Base-by-base conservation (phyloP, 768 basidiomycete genomes). In the Auricularia sp. region DNA sequence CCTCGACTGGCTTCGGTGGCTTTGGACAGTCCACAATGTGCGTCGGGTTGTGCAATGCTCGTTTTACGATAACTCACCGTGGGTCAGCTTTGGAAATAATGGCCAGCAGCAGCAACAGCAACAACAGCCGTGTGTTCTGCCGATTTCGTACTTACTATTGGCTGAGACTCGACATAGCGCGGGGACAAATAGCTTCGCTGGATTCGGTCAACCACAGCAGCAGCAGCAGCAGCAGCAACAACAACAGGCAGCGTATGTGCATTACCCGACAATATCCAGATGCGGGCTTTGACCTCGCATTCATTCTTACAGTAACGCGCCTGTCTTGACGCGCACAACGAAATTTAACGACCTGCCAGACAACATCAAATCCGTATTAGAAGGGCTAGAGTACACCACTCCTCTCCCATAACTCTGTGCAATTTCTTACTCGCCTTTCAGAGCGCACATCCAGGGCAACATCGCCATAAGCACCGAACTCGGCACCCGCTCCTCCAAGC, bases 321-420 rank as follows among this genome's bases (percentile, higher is more conserved):
- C 69, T 44, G 65, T 71, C 2, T 77, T 79, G 54, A 78, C 78
- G 35, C 81, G 77, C 65, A 77, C 80, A 0, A 90, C 89, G 0
- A 92, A 90, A 71, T 93, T 91, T 74, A 93, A 92, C 63, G 91
- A 93, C 71, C 75, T 92, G 3, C 85, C 89, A 1, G 90, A 92
- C 62, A 80, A 84, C 2, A 67, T 86, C 24, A 89, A 85, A 74
- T 84, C 75, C 67, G 78, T 75, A 3, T 77, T 93, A 18, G 91
- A 92, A 70, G 72, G 73, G 45, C 82, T 93, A 54, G 91, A 93
- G 91, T 92, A 68, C 65, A 85, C 69, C 35, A 6, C 42, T 45
- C 61, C 18, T 37, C 54, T 62, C 42, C 44, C 63, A 18, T 34
- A 24, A 29, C 45, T 39, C 63, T 5, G 2, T 56, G 3, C 18